A percentile compares a stretch with the other conserved stretches of the same genome.
phyloP scores from a whole-genome alignment of 2,329 filamentous ascomycete genomes.

The Aureobasidium sp. region DNA sequence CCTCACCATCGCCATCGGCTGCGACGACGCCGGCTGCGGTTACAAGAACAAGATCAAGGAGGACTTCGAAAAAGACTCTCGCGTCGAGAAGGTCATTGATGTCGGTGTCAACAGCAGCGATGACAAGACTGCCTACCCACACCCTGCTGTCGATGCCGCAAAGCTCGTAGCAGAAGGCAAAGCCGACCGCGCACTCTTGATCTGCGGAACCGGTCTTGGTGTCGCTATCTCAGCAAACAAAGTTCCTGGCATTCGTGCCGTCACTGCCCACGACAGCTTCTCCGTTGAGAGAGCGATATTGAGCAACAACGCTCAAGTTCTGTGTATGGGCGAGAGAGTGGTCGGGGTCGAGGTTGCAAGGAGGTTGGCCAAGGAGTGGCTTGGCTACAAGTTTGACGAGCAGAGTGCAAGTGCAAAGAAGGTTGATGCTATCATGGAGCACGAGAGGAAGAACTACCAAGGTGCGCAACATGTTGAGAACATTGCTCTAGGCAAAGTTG shows the following conservation, averaged over 20 bases:
- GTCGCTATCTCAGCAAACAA: constrained; percentile 89
- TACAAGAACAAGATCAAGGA: constrained; percentile 75
- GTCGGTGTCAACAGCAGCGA: constrained; percentile 58
- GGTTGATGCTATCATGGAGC: constrained; percentile 42
- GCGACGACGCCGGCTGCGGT: constrained; percentile 63
- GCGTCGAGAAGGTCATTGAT: constrained; percentile 61
- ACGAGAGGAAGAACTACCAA: constrained; percentile 34
- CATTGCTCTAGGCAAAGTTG: neutral
- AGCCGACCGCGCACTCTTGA: constrained; percentile 68
- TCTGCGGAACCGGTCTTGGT: constrained; percentile 80
- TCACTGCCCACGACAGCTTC: constrained; percentile 82
- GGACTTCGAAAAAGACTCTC: constrained; percentile 58
- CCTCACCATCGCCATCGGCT: constrained; percentile 54
- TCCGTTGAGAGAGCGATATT: constrained; percentile 64
- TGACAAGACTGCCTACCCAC: constrained; percentile 77
- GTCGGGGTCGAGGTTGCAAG: constrained; percentile 73
- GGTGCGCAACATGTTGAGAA: constrained; percentile 9
- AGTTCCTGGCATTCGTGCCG: constrained; percentile 73
- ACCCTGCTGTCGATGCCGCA: constrained; percentile 66
- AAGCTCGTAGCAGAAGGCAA: constrained; percentile 53
- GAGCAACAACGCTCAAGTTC: constrained; percentile 78
- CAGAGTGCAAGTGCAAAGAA: constrained; percentile 52
- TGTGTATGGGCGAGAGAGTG: constrained; percentile 80
- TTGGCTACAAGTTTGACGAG: constrained; percentile 73
- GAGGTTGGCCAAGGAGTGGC: constrained; percentile 70